Percentiles rank a stretch among this genome's conserved stretches.
Evolutionary conservation across 768 basidiomycete genomes (phyloP).

Genomic region (Strobilomyces confusus): DNA sequence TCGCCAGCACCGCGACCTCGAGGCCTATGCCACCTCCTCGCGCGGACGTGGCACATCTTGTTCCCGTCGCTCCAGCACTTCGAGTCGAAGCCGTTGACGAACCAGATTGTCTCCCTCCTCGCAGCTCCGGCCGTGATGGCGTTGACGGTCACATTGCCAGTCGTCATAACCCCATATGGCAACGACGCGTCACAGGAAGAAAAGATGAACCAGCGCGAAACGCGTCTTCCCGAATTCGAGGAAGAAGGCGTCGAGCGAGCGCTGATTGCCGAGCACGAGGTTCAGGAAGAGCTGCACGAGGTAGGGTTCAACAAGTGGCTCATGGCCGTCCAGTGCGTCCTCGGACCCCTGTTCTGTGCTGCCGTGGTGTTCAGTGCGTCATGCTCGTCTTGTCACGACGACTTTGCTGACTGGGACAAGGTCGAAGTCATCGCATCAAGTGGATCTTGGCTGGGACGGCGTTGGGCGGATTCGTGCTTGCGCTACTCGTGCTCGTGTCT

Average conservation of each 20-base stretch:
- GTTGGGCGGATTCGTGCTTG: slow-evolving; percentile 51
- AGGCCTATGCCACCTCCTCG: slow-evolving; percentile 33
- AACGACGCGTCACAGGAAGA: slow-evolving; percentile 15
- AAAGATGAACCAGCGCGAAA: slow-evolving; percentile 34
- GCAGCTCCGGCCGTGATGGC: slow-evolving; percentile 84
- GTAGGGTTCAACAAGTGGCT: slow-evolving; percentile 76
- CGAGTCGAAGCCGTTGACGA: slow-evolving; percentile 60
- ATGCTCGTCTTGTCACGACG: background rate
- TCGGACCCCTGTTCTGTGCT: slow-evolving; percentile 78
- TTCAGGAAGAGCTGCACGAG: slow-evolving; percentile 65
- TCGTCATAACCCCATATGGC: slow-evolving; percentile 66
- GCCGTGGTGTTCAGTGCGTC: slow-evolving; percentile 73
- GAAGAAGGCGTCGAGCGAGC: slow-evolving; percentile 69
- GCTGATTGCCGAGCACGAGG: slow-evolving; percentile 70
- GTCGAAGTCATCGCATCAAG: slow-evolving; percentile 38
- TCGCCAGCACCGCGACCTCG: slow-evolving; percentile 41
- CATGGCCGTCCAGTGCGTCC: slow-evolving; percentile 75
- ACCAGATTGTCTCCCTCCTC: slow-evolving; percentile 70
- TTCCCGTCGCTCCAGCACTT: slow-evolving; percentile 86
- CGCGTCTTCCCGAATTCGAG: slow-evolving; percentile 63
- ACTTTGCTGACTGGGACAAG: slow-evolving; percentile 2
- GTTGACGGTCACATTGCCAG: slow-evolving; percentile 86
- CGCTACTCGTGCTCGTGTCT: slow-evolving; percentile 54
- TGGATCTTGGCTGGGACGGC: slow-evolving; percentile 55
- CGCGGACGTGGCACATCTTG: slow-evolving; percentile 53